These are phyloP conservation scores for Candida namnaoensis DNA, from an alignment of 805 yeast species.

Conservation along the genomic window DNA sequence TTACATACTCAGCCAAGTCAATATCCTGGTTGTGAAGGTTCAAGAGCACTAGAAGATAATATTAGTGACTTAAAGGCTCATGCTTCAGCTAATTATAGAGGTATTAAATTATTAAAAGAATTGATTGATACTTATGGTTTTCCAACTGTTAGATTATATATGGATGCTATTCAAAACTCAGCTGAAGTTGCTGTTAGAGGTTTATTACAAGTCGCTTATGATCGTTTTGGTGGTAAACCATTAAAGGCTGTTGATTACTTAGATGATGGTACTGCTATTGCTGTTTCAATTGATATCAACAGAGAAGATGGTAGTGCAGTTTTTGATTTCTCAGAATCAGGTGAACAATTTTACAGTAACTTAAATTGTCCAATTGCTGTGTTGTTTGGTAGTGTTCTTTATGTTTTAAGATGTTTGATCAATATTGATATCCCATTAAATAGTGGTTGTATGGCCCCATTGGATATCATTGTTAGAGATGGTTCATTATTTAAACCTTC, in stretches of 20 bases:
- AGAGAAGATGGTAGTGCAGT: conserved; percentile 24
- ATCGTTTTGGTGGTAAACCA: conserved; percentile 20
- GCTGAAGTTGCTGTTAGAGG: conserved; percentile 34
- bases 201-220: conserved; percentile 24
- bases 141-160: conserved; percentile 29
- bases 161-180: conserved; percentile 29
- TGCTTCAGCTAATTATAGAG: conserved; percentile 39
- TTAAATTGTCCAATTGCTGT: conserved; percentile 44
- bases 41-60: conserved; percentile 40
- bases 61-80: conserved; percentile 34
- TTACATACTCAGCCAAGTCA: conserved; percentile 36
- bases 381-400: conserved; percentile 37
- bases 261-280: conserved; percentile 44
- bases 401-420: conserved; percentile 36
- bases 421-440: conserved; percentile 42
- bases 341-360: conserved; percentile 37
- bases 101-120: conserved; percentile 29
- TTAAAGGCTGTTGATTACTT: conserved; percentile 33
- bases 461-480: conserved; percentile 17
- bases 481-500: conserved; percentile 23
- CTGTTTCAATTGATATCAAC: conserved; percentile 26
- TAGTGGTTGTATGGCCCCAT: conserved; percentile 38
- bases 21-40: conserved; percentile 40
- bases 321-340: conserved; percentile 40
- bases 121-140: conserved; percentile 30